Evolutionary conservation across 2,329 filamentous ascomycete species (phyloP).

Genomic region (Xylariaceae sp.): DNA sequence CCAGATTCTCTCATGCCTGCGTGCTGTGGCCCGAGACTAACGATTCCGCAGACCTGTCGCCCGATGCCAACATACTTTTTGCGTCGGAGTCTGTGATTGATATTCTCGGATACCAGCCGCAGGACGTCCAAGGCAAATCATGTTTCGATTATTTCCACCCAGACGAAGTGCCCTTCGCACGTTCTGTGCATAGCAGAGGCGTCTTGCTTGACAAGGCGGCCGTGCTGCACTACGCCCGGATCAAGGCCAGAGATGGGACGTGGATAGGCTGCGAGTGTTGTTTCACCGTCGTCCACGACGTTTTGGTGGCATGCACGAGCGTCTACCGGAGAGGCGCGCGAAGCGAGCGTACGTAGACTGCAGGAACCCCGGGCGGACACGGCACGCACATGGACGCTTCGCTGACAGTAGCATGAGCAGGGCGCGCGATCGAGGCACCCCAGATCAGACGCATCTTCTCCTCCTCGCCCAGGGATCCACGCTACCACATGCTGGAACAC

Average conservation of each 20-base stretch:
- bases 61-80: constrained; percentile 73
- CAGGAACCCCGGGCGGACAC: constrained; percentile 1
- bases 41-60: constrained; percentile 54
- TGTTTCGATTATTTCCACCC: constrained; percentile 84
- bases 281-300: constrained; percentile 83
- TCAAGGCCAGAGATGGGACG: constrained; percentile 58
- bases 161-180: constrained; percentile 69
- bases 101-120: constrained; percentile 61
- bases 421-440: constrained; percentile 68
- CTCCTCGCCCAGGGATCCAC: constrained; percentile 71
- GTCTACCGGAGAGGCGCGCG: constrained; percentile 62
- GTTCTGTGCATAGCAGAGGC: constrained; percentile 63
- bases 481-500: constrained; percentile 85
- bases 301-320: constrained; percentile 76
- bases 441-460: constrained; percentile 73
- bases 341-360: constrained; percentile 60
- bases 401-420: constrained; percentile 36
- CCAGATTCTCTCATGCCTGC: constrained; percentile 7
- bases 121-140: constrained; percentile 68
- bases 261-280: constrained; percentile 83
- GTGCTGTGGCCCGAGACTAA: constrained; percentile 13
- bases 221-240: constrained; percentile 70
- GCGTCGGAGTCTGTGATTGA: constrained; percentile 77
- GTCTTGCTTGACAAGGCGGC: constrained; percentile 77
- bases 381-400: constrained; percentile 1